Evolutionary conservation across 345 rosid genomes (phyloP), one percentile per base, ranked within the genome.

Genomic region (Acer campestre): DNA sequence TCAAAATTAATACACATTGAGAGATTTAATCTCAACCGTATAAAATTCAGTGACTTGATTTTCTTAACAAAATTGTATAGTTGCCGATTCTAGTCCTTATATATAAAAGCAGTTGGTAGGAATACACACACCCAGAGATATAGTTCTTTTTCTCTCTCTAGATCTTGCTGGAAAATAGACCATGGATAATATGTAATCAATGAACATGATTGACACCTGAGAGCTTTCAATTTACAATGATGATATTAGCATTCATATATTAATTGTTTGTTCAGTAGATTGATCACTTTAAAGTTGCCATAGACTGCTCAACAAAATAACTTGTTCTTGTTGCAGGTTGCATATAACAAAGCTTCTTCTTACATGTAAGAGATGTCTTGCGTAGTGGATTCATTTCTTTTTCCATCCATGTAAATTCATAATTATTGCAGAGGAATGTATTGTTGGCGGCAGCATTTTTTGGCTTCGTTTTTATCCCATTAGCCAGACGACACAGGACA

Each of bases 361-460:
- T 3, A 67, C 12, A 9, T n/a, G 4, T 40, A 3, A 67, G 70
- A 67, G 25, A 38, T 35, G 69, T 74, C 65, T n/a, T 65, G 73
- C 74, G 53, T 77, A 78, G 75, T 80, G 70, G 77, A 75, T 71
- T 67, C 74, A 77, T 82, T 84, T 79, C 80, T 73, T 76, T 12
- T 75, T 40, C 22, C 65, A 63, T 18, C 9, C 22, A 77, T 80
- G 78, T 67, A 81, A 72, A 84, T 84, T 78, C 85, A 71, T 82
- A 78, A 78, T 77, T 75, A 65, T 23, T 74, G 89, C 81, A 86
- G 90, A 88, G 85, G 84, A 78, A 56, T 74, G 35, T 82, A 73
- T 53, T 20, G 76, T 69, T 68, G 83, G 90, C 84, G 85, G 90
- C 87, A 11, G 78, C 67, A 83, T 79, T 77, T 69, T 77, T 85